Percentiles rank a stretch among this genome's conserved stretches.
Conservation (phyloP, 495 filamentous ascomycete species). For the Aspergillus asperescens region DNA sequence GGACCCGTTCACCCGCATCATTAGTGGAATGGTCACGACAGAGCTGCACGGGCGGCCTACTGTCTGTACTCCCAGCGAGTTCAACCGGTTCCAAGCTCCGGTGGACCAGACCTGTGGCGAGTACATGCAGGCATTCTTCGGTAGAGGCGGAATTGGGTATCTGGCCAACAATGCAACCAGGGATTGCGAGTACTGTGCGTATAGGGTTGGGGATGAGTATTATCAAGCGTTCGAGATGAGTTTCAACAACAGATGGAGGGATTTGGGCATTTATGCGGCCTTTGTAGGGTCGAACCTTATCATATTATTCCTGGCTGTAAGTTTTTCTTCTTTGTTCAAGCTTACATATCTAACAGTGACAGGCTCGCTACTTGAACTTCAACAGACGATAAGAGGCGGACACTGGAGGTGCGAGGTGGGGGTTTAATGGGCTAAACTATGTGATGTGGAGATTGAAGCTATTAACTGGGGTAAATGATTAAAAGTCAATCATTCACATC, state of each 20-base stretch:
- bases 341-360: slow-evolving; percentile 17
- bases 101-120: slow-evolving; percentile 45
- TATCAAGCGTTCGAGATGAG: slow-evolving; percentile 58
- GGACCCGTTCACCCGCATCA: slow-evolving; percentile 70
- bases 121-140: slow-evolving; percentile 54
- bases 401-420: background rate
- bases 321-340: slow-evolving; percentile 8
- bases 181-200: slow-evolving; percentile 53
- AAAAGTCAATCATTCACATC: background rate
- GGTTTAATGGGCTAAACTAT: background rate
- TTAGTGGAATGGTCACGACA: slow-evolving; percentile 66
- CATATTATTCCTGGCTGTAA: slow-evolving; percentile 60
- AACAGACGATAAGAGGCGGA: slow-evolving; percentile 48
- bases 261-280: slow-evolving; percentile 68
- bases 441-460: background rate
- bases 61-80: slow-evolving; percentile 50
- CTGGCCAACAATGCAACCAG: slow-evolving; percentile 42
- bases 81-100: slow-evolving; percentile 48
- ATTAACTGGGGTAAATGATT: background rate
- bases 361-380: slow-evolving; percentile 62
- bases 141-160: slow-evolving; percentile 43
- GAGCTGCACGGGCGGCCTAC: slow-evolving; percentile 52
- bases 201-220: slow-evolving; percentile 71
- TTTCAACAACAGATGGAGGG: slow-evolving; percentile 68
- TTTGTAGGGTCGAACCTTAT: slow-evolving; percentile 74